Evolutionary conservation across 2,329 filamentous ascomycete species (phyloP).

Genomic region (Fusarium odoratissimum): DNA sequence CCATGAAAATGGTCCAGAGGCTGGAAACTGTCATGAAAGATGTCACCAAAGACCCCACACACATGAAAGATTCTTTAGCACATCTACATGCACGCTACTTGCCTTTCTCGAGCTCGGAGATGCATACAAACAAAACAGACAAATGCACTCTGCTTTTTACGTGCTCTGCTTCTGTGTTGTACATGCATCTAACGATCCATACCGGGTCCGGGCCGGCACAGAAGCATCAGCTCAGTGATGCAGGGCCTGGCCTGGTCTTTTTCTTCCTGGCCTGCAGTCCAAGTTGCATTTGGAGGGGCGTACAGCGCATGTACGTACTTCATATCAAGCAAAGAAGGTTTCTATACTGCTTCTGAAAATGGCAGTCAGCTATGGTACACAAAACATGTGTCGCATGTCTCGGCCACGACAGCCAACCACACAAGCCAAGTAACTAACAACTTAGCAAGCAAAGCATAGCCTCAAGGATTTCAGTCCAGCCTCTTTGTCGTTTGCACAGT

Average conservation of each 20-base stretch:
- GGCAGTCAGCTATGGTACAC: neutral
- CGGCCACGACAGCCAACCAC: constrained; percentile 1
- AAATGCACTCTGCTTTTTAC: constrained; percentile 5
- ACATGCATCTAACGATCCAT: neutral
- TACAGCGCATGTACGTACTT: constrained; percentile 5
- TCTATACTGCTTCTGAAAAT: constrained; percentile 16
- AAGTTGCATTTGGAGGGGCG: constrained; percentile 5
- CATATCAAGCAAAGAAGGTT: constrained; percentile 7
- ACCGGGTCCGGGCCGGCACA: constrained; percentile 32
- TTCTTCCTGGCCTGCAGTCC: constrained; percentile 12
- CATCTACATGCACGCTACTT: neutral
- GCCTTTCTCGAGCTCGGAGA: constrained; percentile 1
- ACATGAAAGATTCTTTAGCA: constrained; percentile 15
- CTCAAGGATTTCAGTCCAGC: neutral
- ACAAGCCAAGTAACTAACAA: neutral
- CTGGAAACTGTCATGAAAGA: neutral
- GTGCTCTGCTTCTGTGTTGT: constrained; percentile 2
- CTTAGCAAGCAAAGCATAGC: neutral
- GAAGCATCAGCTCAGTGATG: constrained; percentile 17
- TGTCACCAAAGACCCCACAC: neutral
- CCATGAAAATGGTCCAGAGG: neutral
- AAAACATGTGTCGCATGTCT: neutral
- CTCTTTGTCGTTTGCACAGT: neutral
- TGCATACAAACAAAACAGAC: neutral
- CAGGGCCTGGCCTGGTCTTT: constrained; percentile 35